Evolutionary conservation across 331 rosid genomes (phyloP).

Genomic region (Arachis monticola): DNA sequence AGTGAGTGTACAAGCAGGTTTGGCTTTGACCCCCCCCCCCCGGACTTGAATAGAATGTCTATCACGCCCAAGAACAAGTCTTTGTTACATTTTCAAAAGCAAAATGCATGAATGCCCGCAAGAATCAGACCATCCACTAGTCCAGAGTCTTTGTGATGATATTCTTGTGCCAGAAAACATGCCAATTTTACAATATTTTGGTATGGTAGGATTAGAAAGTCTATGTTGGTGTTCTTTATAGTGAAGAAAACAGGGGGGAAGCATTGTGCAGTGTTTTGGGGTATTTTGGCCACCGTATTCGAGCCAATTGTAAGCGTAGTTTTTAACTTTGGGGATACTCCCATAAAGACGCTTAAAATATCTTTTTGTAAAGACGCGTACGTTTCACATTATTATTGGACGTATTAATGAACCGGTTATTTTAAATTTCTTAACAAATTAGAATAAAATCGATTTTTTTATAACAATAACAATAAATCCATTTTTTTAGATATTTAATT

Average conservation of each 20-base stretch:
- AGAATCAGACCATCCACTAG: slow-evolving; percentile 69
- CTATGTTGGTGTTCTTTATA: neutral
- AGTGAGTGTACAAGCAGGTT: slow-evolving; percentile 37
- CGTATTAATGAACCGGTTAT: no score
- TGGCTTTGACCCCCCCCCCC: slow-evolving; percentile 22
- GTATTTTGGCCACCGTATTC: no score
- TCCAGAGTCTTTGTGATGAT: slow-evolving; percentile 56
- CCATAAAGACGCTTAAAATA: no score
- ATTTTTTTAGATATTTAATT: no score
- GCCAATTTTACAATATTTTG: neutral
- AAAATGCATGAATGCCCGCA: slow-evolving; percentile 54
- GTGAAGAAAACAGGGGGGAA: neutral
- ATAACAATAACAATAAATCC: no score
- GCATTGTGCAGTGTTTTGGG: no score
- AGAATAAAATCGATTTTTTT: no score
- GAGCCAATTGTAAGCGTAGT: no score
- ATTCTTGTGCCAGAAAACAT: neutral
- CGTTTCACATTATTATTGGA: no score
- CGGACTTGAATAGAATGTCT: slow-evolving; percentile 65
- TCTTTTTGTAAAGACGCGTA: no score
- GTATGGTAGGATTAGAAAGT: neutral
- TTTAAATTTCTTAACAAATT: no score
- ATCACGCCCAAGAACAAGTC: slow-evolving; percentile 64
- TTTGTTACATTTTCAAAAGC: slow-evolving; percentile 18
- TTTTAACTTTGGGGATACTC: no score